Evolutionary conservation across 2,329 filamentous ascomycete genomes (phyloP).

Genomic region (Alternaria sp.): DNA sequence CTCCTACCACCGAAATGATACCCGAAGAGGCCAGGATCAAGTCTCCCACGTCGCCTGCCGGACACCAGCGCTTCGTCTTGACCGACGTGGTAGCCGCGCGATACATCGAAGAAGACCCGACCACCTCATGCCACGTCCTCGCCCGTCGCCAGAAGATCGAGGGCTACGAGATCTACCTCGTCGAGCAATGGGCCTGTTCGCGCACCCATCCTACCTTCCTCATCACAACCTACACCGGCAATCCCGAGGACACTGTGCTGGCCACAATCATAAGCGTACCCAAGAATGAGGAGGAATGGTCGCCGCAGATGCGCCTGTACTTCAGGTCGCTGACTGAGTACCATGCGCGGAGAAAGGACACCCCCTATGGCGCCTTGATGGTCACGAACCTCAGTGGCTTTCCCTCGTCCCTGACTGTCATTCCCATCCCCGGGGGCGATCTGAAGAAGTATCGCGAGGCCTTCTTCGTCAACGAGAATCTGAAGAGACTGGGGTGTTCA

Average conservation of each 20-base stretch:
- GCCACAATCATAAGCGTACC: conserved; percentile 84
- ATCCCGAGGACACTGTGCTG: conserved; percentile 76
- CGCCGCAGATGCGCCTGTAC: conserved; percentile 77
- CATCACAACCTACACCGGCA: conserved; percentile 92
- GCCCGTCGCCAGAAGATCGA: conserved; percentile 72
- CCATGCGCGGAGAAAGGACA: conserved; percentile 83
- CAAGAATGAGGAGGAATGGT: conserved; percentile 80
- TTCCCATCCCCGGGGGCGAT: conserved; percentile 86
- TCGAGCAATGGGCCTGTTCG: conserved; percentile 98
- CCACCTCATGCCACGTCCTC: conserved; percentile 68
- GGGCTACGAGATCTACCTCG: conserved; percentile 91
- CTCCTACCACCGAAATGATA: conserved; percentile 20
- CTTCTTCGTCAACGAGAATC: conserved; percentile 92
- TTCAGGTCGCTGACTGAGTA: conserved; percentile 86
- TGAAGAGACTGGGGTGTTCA: conserved; percentile 91
- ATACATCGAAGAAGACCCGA: conserved; percentile 82
- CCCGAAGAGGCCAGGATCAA: conserved; percentile 15
- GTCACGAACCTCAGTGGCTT: conserved; percentile 93
- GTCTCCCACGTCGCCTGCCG: conserved; percentile 35
- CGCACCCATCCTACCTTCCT: conserved; percentile 87
- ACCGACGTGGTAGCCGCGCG: conserved; percentile 71
- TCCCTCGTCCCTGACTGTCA: conserved; percentile 90
- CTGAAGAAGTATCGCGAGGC: conserved; percentile 77
- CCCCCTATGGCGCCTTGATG: conserved; percentile 83
- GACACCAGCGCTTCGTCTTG: conserved; percentile 66